Evolutionary conservation across 1,284 basidiomycete genomes (phyloP), one percentile per base, ranked within the genome.

Genomic region (Boletus sp.): DNA sequence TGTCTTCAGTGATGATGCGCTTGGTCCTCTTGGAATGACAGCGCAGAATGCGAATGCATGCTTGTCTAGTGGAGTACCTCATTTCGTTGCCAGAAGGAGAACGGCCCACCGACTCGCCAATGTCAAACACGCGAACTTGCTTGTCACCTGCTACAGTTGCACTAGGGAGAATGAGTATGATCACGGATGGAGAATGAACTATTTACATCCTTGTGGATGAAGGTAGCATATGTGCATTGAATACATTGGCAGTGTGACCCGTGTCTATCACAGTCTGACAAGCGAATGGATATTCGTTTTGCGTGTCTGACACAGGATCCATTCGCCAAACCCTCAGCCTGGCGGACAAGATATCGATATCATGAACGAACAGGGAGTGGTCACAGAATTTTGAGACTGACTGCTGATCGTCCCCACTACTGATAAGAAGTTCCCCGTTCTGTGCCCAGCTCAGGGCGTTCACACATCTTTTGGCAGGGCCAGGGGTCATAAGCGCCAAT

Each of bases 221-320:
- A 0, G 94, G 94, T 2, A 97, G 80, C 82, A 93, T 91, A 57
- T 93, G 88, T 3, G 87, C 87, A 60, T 88, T 90, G 79, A 98
- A 98, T 61, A 98, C 95, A 72, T 97, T 97, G 21, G 83, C 86
- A 31, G 79, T 81, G 76, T 98, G 95, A 2, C 92, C 93, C 1
- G 93, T 95, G 17, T 82, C 71, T 61, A 95, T 88, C 62, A 85
- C 84, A 44, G 79, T 79, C 61, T 79, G 83, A 72, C 83, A 90
- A 59, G 76, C 79, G 74, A 83, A 93, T 55, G 86, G 91, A 74
- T 78, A 90, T 67, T 74, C 82, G 23, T 63, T 64, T 40, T 25
- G 49, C 30, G 49, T 48, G 13, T 73, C 65, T 40, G 79, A 70
- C 35, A 64, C 66, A 10, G 71, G 67, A 61, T 84, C 81, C 62